phyloP scores from a whole-genome alignment of 179 eudicot species.

The Camellia oleifera region DNA sequence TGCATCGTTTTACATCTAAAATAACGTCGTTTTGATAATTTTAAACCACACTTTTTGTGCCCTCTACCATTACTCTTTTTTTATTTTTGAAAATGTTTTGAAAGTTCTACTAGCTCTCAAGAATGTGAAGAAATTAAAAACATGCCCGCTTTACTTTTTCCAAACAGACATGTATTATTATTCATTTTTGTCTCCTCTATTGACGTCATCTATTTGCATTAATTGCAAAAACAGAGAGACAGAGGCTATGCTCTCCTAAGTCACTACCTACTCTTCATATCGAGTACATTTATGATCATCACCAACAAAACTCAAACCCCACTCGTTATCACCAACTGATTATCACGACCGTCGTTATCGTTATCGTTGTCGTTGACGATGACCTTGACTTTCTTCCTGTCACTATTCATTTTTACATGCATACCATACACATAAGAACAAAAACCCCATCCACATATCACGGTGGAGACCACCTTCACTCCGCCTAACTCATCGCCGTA shows the following conservation, averaged over 20 bases:
- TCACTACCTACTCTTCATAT: no score
- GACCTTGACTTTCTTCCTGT: background rate
- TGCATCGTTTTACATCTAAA: no score
- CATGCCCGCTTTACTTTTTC: background rate
- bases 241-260: background rate
- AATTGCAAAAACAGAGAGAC: background rate
- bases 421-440: conserved; percentile 77
- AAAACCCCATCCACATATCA: conserved; percentile 75
- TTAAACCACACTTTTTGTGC: no score
- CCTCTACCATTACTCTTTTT: no score
- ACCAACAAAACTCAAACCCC: background rate
- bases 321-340: background rate
- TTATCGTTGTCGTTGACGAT: no score
- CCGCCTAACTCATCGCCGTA: conserved; percentile 67
- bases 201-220: background rate
- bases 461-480: conserved; percentile 54
- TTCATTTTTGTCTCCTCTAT: background rate
- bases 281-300: background rate
- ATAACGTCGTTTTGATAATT: no score
- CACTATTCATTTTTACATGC: conserved; percentile 36
- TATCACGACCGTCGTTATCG: background rate
- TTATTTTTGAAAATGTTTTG: no score
- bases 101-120: no score
- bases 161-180: background rate
- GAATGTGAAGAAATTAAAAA: background rate